phyloP scores from a whole-genome alignment of 352 stramenopile genomes.

The Globisporangium polare region DNA sequence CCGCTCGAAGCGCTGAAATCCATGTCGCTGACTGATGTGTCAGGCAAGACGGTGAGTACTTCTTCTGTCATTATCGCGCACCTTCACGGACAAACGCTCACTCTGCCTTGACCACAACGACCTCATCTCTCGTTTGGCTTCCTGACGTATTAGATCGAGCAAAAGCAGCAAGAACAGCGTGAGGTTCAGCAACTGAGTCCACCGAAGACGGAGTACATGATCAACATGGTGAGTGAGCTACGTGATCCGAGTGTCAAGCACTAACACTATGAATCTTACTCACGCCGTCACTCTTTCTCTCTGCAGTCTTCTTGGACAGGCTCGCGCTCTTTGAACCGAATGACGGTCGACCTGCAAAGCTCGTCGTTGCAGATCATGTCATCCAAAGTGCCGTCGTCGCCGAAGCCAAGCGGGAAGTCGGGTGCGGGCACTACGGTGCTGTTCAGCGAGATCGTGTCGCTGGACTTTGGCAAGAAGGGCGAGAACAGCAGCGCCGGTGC shows the following conservation, averaged over 20 bases:
- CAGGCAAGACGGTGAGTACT: conserved; percentile 11
- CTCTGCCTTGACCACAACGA: not conserved
- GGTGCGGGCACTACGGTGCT: conserved; percentile 13
- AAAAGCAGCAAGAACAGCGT: not conserved
- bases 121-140: not conserved
- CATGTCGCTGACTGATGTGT: conserved; percentile 2
- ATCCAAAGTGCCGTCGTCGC: conserved; percentile 25
- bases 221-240: conserved; percentile 45
- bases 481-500: conserved; percentile 4
- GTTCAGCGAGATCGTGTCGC: conserved; percentile 33
- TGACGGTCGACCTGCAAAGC: conserved; percentile 25
- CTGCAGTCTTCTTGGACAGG: conserved; percentile 41
- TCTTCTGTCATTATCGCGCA: not conserved
- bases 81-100: not conserved
- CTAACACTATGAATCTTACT: not conserved
- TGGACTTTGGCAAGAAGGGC: conserved; percentile 26
- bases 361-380: conserved; percentile 24
- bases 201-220: conserved; percentile 30
- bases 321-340: conserved; percentile 29
- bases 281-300: not conserved
- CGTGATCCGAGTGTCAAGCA: not conserved
- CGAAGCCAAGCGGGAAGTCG: conserved; percentile 22
- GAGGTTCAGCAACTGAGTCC: not conserved
- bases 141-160: not conserved
- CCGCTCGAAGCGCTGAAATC: conserved; percentile 20